phyloP scores from a whole-genome alignment of 148 eudicot genomes.

The Heliamphora exappendiculata region DNA sequence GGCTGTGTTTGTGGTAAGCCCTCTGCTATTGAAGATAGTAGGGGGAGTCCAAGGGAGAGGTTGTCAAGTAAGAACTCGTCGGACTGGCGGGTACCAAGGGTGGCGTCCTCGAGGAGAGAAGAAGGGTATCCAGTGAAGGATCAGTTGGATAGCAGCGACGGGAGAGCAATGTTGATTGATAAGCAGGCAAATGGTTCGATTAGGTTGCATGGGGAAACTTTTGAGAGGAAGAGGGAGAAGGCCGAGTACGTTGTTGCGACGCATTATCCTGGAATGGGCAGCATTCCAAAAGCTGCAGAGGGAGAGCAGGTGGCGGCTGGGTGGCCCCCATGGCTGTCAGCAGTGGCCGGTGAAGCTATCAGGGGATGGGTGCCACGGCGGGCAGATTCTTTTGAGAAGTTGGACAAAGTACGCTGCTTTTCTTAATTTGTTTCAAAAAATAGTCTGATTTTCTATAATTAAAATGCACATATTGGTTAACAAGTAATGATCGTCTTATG shows the following conservation, averaged over 20 bases:
- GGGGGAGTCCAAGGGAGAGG: slow-evolving; percentile 62
- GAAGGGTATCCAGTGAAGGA: slow-evolving; percentile 32
- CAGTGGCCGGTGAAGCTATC: slow-evolving; percentile 81
- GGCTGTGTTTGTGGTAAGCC: slow-evolving; percentile 77
- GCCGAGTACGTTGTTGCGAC: slow-evolving; percentile 22
- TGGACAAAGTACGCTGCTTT: slow-evolving; percentile 54
- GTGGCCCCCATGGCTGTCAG: slow-evolving; percentile 81
- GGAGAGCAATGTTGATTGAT: slow-evolving; percentile 60
- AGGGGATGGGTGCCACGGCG: slow-evolving; percentile 78
- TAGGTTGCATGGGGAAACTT: slow-evolving; percentile 36
- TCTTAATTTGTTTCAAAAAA: neutral
- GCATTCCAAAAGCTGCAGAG: slow-evolving; percentile 44
- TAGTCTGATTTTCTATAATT: neutral
- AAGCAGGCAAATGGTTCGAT: slow-evolving; percentile 46
- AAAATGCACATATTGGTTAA: slow-evolving; percentile 9
- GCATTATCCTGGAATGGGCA: slow-evolving; percentile 39
- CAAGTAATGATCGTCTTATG: neutral
- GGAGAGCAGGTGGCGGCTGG: slow-evolving; percentile 88
- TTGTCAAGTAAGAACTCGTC: slow-evolving; percentile 36
- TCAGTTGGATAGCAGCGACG: slow-evolving; percentile 36
- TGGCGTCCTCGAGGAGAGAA: slow-evolving; percentile 49
- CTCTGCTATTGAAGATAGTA: slow-evolving; percentile 51
- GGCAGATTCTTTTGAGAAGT: slow-evolving; percentile 81
- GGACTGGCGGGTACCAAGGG: slow-evolving; percentile 33
- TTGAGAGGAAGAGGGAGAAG: slow-evolving; percentile 48